Evolutionary conservation across 352 stramenopile genomes (phyloP).

Genomic region (Phytophthora fragariaefolia): DNA sequence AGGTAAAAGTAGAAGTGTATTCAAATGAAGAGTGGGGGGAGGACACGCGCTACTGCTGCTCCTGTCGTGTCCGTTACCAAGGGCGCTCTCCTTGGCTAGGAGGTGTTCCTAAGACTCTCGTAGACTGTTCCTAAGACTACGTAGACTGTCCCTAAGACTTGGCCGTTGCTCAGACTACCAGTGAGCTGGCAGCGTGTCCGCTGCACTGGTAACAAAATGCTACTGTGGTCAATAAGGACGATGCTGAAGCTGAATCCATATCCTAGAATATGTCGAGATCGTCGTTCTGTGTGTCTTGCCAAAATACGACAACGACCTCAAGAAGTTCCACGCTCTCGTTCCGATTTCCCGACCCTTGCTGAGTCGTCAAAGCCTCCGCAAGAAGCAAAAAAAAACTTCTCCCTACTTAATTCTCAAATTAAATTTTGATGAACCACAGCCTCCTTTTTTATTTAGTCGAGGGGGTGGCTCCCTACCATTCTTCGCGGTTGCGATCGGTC

Average conservation of each 20-base stretch:
- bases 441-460: too few species aligned
- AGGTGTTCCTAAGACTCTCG: background rate
- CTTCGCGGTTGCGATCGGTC: too few species aligned
- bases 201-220: background rate
- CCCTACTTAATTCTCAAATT: too few species aligned
- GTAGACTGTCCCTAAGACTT: background rate
- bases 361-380: too few species aligned
- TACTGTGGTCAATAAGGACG: too few species aligned
- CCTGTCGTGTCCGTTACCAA: background rate
- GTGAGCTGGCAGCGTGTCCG: background rate
- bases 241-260: too few species aligned
- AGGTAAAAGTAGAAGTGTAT: slow-evolving; percentile 1
- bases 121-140: background rate
- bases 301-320: slow-evolving; percentile 22
- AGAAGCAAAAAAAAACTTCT: too few species aligned
- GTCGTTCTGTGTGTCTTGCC: too few species aligned
- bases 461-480: too few species aligned
- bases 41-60: background rate
- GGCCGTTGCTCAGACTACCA: background rate
- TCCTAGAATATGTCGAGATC: too few species aligned
- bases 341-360: slow-evolving; percentile 10
- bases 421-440: too few species aligned
- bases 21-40: background rate
- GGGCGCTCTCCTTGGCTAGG: background rate
- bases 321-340: slow-evolving; percentile 29